These are phyloP conservation scores for Naumovozyma baii DNA, from an alignment of 805 yeast genomes.

Conservation along the genomic window DNA sequence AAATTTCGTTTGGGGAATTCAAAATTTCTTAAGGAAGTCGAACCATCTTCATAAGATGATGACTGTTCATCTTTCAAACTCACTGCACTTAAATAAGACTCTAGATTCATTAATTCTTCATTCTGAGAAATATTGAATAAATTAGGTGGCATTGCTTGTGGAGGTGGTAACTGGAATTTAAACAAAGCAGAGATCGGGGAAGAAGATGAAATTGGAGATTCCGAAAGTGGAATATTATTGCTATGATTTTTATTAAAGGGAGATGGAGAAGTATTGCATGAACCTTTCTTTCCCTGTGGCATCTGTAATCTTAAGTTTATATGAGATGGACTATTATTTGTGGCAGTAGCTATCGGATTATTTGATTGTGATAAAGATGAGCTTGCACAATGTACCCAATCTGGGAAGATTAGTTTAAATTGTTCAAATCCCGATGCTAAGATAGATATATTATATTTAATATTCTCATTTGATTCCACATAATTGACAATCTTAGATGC, in stretches of 20 bases:
- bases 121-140: constrained; percentile 23
- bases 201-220: constrained; percentile 23
- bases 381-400: constrained; percentile 3
- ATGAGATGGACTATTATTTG: background rate
- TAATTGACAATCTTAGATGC: constrained; percentile 17
- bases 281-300: constrained; percentile 1
- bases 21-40: constrained; percentile 5
- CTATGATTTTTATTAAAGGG: background rate
- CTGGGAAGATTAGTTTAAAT: constrained; percentile 14
- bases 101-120: constrained; percentile 25
- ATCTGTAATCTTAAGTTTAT: constrained; percentile 5
- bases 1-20: constrained; percentile 10
- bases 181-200: constrained; percentile 27
- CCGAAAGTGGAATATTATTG: constrained; percentile 1
- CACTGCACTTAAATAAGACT: constrained; percentile 26
- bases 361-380: background rate
- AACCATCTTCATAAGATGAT: background rate
- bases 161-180: constrained; percentile 25
- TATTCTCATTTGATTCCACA: background rate
- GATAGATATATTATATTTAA: constrained; percentile 8
- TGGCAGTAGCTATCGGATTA: background rate
- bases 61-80: constrained; percentile 20
- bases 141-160: constrained; percentile 10
- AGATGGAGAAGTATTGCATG: background rate
- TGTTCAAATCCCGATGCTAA: constrained; percentile 17